Base-by-base conservation (phyloP, 192 early-diverging fungal genomes). In the Phlyctochytrium planicorne region DNA sequence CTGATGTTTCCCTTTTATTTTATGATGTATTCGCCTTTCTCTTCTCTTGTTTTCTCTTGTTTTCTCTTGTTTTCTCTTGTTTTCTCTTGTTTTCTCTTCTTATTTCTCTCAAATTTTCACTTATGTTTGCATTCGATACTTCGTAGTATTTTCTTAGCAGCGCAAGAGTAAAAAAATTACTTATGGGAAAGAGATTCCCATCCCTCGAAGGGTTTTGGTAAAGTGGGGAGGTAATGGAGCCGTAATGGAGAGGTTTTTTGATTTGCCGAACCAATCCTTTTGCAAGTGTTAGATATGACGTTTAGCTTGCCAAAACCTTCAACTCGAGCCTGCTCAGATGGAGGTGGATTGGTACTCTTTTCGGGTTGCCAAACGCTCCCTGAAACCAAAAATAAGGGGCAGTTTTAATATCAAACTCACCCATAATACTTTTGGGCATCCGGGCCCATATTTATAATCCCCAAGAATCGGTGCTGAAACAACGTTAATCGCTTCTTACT, bases 361-460 rank as follows among this genome's bases (percentile, higher is more conserved):
- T 78, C 52, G 64, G 50, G 16, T 55, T 76, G 29, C 65, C 52
- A 29, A 56, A 69, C 14, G 67, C 65, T 57, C 69, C 33, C 63
- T 75, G 55, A 0, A 73, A 36, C 16, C 14, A 52, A 47, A 6
- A 10, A 69, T 50, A 34, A 2, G 20, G 6, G 24, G 10, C 30
- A 29, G 3, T 0, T 31, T 20, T 16, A 66, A 32, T 34, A 53
- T 2, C 52, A 32, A 24, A 37, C 65, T 0, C 56, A 67, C 70
- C 74, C 60, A 36, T 23, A 77, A 63, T 52, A 65, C 53, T 40
- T 74, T 68, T 40, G 75, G 69, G 60, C 66, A 69, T 63, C 74
- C 74, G 10, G 33, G 52, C 3, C 79, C 79, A 67, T 77, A 81
- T 52, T 81, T 81, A 66, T 75, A 78, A 53, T 81, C 79, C 0